These are phyloP conservation scores for Fusarium gaditjirri DNA, from an alignment of 2,329 filamentous ascomycete genomes.

Conservation along the genomic window DNA sequence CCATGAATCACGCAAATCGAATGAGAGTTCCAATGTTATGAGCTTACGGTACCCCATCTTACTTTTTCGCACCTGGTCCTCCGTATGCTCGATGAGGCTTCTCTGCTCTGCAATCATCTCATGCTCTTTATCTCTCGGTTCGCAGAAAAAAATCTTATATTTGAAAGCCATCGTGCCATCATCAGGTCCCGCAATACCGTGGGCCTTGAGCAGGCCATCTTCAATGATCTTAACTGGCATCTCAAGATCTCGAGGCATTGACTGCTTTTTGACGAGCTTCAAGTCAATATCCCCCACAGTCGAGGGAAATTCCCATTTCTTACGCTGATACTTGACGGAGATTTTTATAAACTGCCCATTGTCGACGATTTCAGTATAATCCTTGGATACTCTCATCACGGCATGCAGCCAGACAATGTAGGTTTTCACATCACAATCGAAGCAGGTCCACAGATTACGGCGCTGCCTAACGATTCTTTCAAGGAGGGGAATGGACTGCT, in stretches of 20 bases:
- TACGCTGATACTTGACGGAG: background rate
- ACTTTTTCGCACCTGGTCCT: background rate
- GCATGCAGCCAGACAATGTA: background rate
- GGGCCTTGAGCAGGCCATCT: background rate
- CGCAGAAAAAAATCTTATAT: background rate
- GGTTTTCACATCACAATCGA: background rate
- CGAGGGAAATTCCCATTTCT: background rate
- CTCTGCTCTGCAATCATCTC: background rate
- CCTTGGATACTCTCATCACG: background rate
- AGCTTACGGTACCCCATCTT: background rate
- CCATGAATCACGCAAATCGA: background rate
- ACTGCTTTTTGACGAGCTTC: background rate
- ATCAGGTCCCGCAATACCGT: background rate
- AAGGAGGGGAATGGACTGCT: background rate
- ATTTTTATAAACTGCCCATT: background rate
- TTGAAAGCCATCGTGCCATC: background rate
- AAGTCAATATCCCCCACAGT: fast-evolving
- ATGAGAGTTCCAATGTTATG: background rate
- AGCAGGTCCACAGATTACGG: background rate
- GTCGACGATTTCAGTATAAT: background rate
- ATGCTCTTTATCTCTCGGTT: background rate
- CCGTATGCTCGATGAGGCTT: background rate
- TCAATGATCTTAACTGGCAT: fast-evolving
- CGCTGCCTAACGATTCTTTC: background rate
- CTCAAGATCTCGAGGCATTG: background rate